Evolutionary conservation across 495 filamentous ascomycete genomes (phyloP).

Genomic region (Penicillium antarcticum): DNA sequence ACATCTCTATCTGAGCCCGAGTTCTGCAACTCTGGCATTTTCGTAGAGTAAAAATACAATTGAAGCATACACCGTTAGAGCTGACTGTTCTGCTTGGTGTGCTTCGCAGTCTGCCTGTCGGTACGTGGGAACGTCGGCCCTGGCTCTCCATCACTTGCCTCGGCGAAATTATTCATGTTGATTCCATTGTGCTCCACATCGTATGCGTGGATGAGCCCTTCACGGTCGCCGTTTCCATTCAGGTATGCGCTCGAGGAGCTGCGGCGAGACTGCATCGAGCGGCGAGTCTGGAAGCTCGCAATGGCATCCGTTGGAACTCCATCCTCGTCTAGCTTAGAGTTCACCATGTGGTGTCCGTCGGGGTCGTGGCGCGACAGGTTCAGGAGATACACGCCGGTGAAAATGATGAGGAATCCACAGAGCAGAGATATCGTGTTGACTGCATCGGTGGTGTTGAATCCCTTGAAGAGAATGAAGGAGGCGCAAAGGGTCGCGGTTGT

Average conservation of each 20-base stretch:
- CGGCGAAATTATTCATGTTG: slow-evolving; percentile 65
- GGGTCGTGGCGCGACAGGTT: slow-evolving; percentile 92
- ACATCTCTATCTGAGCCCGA: slow-evolving; percentile 31
- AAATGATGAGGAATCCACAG: slow-evolving; percentile 93
- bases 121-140: slow-evolving; percentile 37
- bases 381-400: slow-evolving; percentile 93
- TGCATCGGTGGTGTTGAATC: slow-evolving; percentile 92
- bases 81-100: slow-evolving; percentile 42
- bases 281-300: slow-evolving; percentile 80
- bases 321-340: slow-evolving; percentile 61
- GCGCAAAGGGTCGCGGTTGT: slow-evolving; percentile 92
- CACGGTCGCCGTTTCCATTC: slow-evolving; percentile 57
- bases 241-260: slow-evolving; percentile 58
- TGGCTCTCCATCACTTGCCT: slow-evolving; percentile 62
- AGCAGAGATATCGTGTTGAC: slow-evolving; percentile 93
- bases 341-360: slow-evolving; percentile 67
- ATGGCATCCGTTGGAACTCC: slow-evolving; percentile 88
- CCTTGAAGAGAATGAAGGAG: slow-evolving; percentile 95
- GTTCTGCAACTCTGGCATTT: slow-evolving; percentile 25
- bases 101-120: slow-evolving; percentile 24
- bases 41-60: slow-evolving; percentile 38
- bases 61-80: slow-evolving; percentile 15
- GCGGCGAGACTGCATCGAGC: slow-evolving; percentile 86
- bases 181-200: slow-evolving; percentile 66
- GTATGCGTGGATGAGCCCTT: slow-evolving; percentile 79